Conservation (phyloP, 148 eudicot genomes). For the Rhododendron ovatum region DNA sequence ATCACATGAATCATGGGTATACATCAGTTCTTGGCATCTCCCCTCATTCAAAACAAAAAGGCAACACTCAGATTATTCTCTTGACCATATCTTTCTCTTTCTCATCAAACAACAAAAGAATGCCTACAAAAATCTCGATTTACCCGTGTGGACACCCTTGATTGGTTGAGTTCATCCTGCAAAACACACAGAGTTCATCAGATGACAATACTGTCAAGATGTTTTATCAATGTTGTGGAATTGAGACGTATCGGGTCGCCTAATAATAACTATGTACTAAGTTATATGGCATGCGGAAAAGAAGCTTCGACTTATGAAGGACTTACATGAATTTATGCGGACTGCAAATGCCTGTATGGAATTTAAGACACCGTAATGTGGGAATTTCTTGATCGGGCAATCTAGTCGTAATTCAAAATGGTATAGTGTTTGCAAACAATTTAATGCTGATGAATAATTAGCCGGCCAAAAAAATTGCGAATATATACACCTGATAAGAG, state of each 20-base stretch:
- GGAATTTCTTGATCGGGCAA: conserved; percentile 12
- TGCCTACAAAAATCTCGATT: conserved; percentile 12
- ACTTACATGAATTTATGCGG: not conserved
- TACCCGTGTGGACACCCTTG: conserved; percentile 21
- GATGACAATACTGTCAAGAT: not conserved
- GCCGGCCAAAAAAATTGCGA: conserved; percentile 28
- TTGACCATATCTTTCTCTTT: conserved; percentile 13
- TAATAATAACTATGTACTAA: not conserved
- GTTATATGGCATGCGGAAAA: not conserved
- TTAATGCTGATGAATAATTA: conserved; percentile 17
- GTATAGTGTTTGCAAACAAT: not conserved
- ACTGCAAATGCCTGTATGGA: not conserved
- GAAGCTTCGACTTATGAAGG: not conserved
- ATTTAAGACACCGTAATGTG: not conserved
- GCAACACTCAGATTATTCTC: conserved; percentile 21
- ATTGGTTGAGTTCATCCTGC: conserved; percentile 22
- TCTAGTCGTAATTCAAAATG: not conserved
- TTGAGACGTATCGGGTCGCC: not conserved
- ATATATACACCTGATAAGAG: conserved; percentile 47
- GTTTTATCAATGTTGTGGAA: not conserved
- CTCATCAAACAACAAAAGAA: conserved; percentile 25
- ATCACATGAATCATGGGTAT: conserved; percentile 26
- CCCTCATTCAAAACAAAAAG: conserved; percentile 21
- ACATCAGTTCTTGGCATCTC: conserved; percentile 30
- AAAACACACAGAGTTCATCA: not conserved